phyloP scores from a whole-genome alignment of 805 yeast species.

The Teunomyces pallodes region DNA sequence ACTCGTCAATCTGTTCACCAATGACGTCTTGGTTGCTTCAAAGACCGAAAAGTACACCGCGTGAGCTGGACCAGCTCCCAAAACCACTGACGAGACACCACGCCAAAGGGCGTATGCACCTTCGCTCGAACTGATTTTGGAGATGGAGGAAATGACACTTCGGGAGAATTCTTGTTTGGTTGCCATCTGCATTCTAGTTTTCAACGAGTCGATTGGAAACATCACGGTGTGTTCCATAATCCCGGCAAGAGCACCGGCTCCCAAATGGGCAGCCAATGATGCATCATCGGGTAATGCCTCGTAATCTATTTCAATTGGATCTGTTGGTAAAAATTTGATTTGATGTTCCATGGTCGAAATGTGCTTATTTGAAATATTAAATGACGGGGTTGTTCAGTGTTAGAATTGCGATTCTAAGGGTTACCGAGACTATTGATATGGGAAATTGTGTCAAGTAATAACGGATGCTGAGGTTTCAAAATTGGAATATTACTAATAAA shows the following conservation, averaged over 20 bases:
- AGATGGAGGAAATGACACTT: conserved; percentile 63
- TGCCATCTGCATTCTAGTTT: conserved; percentile 88
- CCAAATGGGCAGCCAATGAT: conserved; percentile 73
- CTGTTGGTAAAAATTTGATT: conserved; percentile 22
- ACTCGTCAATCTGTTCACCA: conserved; percentile 43
- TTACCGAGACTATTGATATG: neutral
- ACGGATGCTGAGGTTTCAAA: neutral
- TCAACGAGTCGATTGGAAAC: conserved; percentile 96
- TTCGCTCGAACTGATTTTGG: conserved; percentile 78
- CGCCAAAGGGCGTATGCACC: conserved; percentile 90
- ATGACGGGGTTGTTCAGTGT: neutral
- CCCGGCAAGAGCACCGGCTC: conserved; percentile 98
- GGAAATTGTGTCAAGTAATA: too few relatives aligned
- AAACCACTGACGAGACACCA: conserved; percentile 85
- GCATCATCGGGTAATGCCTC: conserved; percentile 90
- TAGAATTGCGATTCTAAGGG: too few relatives aligned
- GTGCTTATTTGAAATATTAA: neutral
- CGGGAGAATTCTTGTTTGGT: conserved; percentile 18
- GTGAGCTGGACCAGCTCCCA: conserved; percentile 99
- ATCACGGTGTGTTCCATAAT: conserved; percentile 97
- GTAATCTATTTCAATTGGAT: conserved; percentile 69
- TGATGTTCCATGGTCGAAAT: conserved; percentile 22
- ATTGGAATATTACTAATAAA: neutral
- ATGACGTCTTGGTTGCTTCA: conserved; percentile 68
- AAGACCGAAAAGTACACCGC: conserved; percentile 95